Percentiles rank a stretch among this genome's conserved stretches.
These are phyloP conservation scores for Fusarium luffae DNA, from an alignment of 2,329 filamentous ascomycete genomes.

Conservation along the genomic window DNA sequence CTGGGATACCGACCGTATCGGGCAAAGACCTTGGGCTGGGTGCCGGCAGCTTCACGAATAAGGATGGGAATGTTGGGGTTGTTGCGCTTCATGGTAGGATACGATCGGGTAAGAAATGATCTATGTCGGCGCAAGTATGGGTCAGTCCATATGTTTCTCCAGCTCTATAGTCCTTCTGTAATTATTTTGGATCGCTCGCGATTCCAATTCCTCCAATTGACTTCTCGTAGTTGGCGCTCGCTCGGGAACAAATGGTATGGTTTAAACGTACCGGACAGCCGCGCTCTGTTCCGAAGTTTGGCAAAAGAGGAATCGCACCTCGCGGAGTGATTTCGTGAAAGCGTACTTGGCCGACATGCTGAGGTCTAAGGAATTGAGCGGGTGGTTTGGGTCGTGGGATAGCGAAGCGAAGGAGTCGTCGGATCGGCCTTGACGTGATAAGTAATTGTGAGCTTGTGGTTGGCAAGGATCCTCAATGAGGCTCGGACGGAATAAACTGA, in stretches of 20 bases:
- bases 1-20: slow-evolving; percentile 78
- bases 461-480: slow-evolving; percentile 44
- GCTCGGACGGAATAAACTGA: slow-evolving; percentile 41
- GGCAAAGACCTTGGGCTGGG: slow-evolving; percentile 87
- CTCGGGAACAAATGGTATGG: neutral
- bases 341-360: slow-evolving; percentile 93
- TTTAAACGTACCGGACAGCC: slow-evolving; percentile 76
- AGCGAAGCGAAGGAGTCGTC: slow-evolving; percentile 9
- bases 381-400: slow-evolving; percentile 2
- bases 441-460: slow-evolving; percentile 47
- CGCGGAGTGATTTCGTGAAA: slow-evolving; percentile 88
- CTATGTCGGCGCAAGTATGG: slow-evolving; percentile 58
- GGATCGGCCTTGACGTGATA: slow-evolving; percentile 35
- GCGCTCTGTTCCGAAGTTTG: slow-evolving; percentile 93
- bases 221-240: neutral
- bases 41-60: slow-evolving; percentile 89
- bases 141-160: slow-evolving; percentile 24
- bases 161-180: neutral
- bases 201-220: slow-evolving; percentile 28
- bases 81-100: slow-evolving; percentile 99
- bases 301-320: slow-evolving; percentile 97
- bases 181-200: neutral
- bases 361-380: neutral
- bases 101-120: slow-evolving; percentile 88
- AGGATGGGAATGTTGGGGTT: slow-evolving; percentile 95